These are phyloP conservation scores for Pseudoperonospora humuli DNA, from an alignment of 352 stramenopile genomes.

Conservation along the genomic window DNA sequence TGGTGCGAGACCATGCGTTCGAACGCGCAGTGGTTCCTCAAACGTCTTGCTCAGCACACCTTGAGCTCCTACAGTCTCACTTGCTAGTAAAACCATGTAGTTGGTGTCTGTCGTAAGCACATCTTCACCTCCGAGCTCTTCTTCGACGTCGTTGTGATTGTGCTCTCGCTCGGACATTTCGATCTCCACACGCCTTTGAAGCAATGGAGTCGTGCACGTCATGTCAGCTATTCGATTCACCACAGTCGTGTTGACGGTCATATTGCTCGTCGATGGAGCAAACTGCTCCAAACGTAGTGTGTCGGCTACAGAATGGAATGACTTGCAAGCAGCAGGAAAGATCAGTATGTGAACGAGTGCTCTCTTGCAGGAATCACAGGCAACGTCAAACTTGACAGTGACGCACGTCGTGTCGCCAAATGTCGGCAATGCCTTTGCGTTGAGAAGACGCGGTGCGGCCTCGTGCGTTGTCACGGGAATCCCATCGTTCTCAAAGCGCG, in stretches of 20 bases:
- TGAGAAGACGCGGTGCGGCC: too few relatives aligned
- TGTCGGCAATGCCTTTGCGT: too few relatives aligned
- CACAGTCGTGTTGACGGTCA: neutral
- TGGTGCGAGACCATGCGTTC: too few relatives aligned
- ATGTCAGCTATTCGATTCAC: neutral
- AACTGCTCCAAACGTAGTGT: constrained; percentile 14
- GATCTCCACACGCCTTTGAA: constrained; percentile 24
- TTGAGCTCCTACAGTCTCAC: too few relatives aligned
- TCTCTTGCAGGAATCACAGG: constrained; percentile 37
- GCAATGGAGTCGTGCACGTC: constrained; percentile 15
- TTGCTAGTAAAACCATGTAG: too few relatives aligned
- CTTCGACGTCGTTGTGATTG: constrained; percentile 29
- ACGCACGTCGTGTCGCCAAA: too few relatives aligned
- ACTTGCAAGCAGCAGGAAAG: too few relatives aligned
- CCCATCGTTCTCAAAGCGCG: too few relatives aligned
- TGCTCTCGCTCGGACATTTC: constrained; percentile 30
- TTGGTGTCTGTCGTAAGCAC: too few relatives aligned
- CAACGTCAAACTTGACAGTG: constrained; percentile 50
- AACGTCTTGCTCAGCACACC: too few relatives aligned
- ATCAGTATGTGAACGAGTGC: constrained; percentile 51
- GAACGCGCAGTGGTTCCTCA: too few relatives aligned
- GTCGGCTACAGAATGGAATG: constrained; percentile 9
- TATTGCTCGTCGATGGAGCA: constrained; percentile 4
- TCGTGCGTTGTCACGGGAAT: too few relatives aligned
- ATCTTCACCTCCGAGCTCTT: constrained; percentile 23